Evolutionary conservation across 768 basidiomycete species (phyloP), one percentile per base, ranked within the genome.

Genomic region (Chiua virens): DNA sequence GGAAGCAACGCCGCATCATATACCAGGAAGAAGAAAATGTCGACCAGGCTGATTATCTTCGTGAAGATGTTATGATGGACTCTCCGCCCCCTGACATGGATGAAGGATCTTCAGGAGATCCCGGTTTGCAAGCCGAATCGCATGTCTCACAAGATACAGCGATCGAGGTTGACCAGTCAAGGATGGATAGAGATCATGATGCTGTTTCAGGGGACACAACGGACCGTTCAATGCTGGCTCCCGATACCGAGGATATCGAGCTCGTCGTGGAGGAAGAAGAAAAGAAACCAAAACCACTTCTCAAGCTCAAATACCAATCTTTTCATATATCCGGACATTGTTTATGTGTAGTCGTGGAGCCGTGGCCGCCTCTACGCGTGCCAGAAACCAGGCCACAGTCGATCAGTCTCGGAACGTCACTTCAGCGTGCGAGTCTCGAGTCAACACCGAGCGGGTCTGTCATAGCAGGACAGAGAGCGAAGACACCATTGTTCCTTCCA

Each of bases 281-380:
- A 54, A 72, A 74, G 57, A 91, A 92, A 59, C 87, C 85, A 13
- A 88, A 91, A 60, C 84, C 87, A 7, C 56, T 77, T 27, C 70
- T 91, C 30, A 76, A 80, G 48, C 76, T 92, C 32, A 78, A 67
- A 47, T 92, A 88, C 56, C 78, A 80, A 58, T 86, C 87, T 13
- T 90, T 90, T 66, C 76, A 70, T 46, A 83, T 91, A 42, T 79
- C 80, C 50, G 85, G 83, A 0, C 80, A 82, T 47, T 90, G 87
- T 65, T 77, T 93, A 17, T 90, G 87, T 62, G 77, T 93, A 32
- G 85, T 93, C 21, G 83, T 92, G 15, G 91, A 93, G 64, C 92
- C 91, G 15, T 90, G 83, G 77, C 85, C 87, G 5, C 70, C 79
- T 14, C 62, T 82, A 34, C 78, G 74, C 32, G 56, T 68, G 5